Conservation (phyloP, 2,329 filamentous ascomycete genomes). For the Alternaria burnsii region DNA sequence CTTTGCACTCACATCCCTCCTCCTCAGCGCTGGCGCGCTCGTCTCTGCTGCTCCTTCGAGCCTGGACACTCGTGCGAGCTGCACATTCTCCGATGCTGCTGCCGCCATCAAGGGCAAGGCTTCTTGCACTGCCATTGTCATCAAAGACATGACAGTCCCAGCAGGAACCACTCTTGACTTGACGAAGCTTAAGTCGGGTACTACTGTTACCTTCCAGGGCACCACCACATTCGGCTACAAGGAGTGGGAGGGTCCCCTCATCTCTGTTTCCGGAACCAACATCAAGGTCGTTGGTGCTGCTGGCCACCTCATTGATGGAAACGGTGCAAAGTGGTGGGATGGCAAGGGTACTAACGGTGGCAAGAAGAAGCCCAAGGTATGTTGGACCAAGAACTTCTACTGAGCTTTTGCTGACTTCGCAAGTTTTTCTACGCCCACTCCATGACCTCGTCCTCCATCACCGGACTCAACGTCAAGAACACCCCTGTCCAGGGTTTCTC, state of each 20-base stretch:
- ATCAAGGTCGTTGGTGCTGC: conserved; percentile 67
- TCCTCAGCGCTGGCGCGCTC: conserved; percentile 41
- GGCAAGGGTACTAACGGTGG: conserved; percentile 59
- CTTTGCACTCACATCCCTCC: conserved; percentile 28
- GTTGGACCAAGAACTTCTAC: background rate
- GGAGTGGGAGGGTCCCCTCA: conserved; percentile 71
- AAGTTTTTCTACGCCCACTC: conserved; percentile 68
- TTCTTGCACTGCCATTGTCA: conserved; percentile 63
- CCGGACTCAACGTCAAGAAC: conserved; percentile 62
- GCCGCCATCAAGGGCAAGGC: conserved; percentile 59
- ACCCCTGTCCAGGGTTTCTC: conserved; percentile 64
- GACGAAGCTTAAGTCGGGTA: conserved; percentile 61
- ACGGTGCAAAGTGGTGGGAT: conserved; percentile 63
- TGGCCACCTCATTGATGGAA: conserved; percentile 65
- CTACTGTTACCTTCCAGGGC: conserved; percentile 69
- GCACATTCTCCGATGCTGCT: conserved; percentile 65
- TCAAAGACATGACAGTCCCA: conserved; percentile 65
- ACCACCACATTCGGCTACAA: conserved; percentile 73
- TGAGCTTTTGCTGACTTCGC: conserved; percentile 32
- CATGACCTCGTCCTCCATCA: conserved; percentile 61
- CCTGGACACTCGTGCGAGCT: conserved; percentile 50
- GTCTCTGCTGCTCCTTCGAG: conserved; percentile 43
- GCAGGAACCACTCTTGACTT: conserved; percentile 67
- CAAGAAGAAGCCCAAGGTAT: conserved; percentile 52
- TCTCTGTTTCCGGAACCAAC: conserved; percentile 66